phyloP scores from a whole-genome alignment of 106 monocot genomes.

The Triglochin maritima region DNA sequence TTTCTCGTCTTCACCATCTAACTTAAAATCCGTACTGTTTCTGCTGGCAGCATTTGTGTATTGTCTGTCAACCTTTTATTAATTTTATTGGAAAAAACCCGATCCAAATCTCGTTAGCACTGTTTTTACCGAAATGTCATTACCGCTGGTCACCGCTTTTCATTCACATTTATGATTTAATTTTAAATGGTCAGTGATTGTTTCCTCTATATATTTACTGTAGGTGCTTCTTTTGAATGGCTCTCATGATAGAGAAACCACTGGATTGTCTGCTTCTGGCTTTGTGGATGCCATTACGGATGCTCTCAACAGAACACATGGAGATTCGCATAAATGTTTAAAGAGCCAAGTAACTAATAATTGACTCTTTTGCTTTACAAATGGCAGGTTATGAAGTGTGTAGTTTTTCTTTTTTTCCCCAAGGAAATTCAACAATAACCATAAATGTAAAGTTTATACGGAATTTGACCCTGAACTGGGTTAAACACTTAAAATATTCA shows the following conservation, averaged over 20 bases:
- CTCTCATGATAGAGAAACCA: conserved; percentile 86
- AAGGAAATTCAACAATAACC: too few species aligned
- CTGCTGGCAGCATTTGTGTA: too few species aligned
- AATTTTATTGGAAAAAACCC: too few species aligned
- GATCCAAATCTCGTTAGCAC: too few species aligned
- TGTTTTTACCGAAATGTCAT: too few species aligned
- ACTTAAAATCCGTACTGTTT: too few species aligned
- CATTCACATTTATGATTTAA: too few species aligned
- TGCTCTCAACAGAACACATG: conserved; percentile 83
- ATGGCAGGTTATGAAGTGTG: not conserved
- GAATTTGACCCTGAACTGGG: not conserved
- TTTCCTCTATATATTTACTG: not conserved
- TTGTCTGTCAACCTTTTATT: too few species aligned
- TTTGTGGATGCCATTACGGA: conserved; percentile 90
- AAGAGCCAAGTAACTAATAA: conserved; percentile 51
- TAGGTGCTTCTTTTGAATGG: conserved; percentile 94
- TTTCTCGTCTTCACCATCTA: too few species aligned
- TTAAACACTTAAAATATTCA: not conserved
- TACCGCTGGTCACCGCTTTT: too few species aligned
- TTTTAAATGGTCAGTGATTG: not conserved
- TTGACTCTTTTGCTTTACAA: not conserved
- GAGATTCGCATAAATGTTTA: conserved; percentile 52
- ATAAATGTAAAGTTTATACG: not conserved
- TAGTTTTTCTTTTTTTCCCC: not conserved
- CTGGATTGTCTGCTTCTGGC: conserved; percentile 62